A percentile compares a stretch with the other conserved stretches of the same genome.
Conservation (phyloP, 805 yeast species). For the Metschnikowia corniflorae region DNA sequence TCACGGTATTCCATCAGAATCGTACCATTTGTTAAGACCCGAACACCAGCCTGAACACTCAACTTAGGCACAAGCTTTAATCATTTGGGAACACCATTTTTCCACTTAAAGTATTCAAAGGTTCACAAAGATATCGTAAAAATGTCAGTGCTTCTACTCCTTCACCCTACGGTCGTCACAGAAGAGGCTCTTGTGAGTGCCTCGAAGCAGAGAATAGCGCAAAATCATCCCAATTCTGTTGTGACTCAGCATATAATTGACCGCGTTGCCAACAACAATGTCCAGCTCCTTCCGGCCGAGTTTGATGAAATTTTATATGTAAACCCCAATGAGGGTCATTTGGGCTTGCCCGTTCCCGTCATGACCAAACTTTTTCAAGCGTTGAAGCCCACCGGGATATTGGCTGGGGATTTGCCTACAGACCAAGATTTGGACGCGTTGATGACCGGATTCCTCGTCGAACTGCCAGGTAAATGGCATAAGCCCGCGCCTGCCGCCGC, state of each 20-base stretch:
- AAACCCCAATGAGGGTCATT: constrained; percentile 49
- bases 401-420: constrained; percentile 52
- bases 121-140: no score
- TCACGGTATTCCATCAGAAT: no score
- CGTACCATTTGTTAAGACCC: no score
- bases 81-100: neutral
- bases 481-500: constrained; percentile 44
- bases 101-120: no score
- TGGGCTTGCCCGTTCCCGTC: constrained; percentile 45
- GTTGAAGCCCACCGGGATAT: constrained; percentile 42
- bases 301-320: constrained; percentile 50
- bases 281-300: constrained; percentile 30
- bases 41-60: no score
- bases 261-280: constrained; percentile 49
- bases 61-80: neutral
- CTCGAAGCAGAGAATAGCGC: constrained; percentile 31
- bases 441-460: constrained; percentile 58
- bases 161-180: constrained; percentile 67
- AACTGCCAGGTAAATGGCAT: constrained; percentile 46
- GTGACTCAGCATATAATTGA: constrained; percentile 54
- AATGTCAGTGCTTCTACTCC: constrained; percentile 42
- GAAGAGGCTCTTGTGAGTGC: constrained; percentile 45
- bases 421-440: constrained; percentile 58
- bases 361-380: constrained; percentile 38
- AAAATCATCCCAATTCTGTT: constrained; percentile 25